Percentiles rank a stretch among this genome's conserved stretches.
Evolutionary conservation across 2,329 filamentous ascomycete species (phyloP).

Genomic region (Pseudocercospora musae): DNA sequence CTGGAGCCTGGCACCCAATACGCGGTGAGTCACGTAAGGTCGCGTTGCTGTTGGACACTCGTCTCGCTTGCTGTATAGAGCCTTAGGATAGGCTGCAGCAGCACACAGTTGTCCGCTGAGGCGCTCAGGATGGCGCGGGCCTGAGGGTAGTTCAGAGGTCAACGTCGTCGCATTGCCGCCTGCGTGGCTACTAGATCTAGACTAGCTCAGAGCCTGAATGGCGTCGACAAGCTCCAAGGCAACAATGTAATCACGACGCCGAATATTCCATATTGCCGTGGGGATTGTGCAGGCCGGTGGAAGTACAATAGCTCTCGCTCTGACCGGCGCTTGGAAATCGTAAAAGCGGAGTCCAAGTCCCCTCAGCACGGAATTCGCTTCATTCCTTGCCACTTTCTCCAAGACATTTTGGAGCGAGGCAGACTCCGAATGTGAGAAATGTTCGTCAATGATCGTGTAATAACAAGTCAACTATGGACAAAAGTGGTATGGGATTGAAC

Average conservation of each 20-base stretch:
- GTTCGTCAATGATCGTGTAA: no score
- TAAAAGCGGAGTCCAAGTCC: no score
- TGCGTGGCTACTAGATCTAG: neutral
- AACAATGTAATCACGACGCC: neutral
- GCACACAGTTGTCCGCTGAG: neutral
- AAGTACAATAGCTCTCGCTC: neutral
- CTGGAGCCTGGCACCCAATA: neutral
- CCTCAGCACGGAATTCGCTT: no score
- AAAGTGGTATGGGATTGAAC: no score
- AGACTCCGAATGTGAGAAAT: no score
- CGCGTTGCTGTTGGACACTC: neutral
- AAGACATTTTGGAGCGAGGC: no score
- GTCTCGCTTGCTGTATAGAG: neutral
- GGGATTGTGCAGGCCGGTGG: neutral
- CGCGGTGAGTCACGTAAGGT: neutral
- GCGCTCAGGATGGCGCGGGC: neutral
- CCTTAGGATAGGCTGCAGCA: slow-evolving; percentile 9
- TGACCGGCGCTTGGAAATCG: no score
- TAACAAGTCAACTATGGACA: no score
- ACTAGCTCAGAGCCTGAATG: neutral
- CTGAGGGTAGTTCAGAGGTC: neutral
- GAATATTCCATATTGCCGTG: neutral
- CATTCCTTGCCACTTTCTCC: no score
- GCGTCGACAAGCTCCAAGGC: neutral
- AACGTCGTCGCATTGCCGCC: neutral